Evolutionary conservation across 2,329 filamentous ascomycete species (phyloP).

Genomic region (Grosmannia penicillata): DNA sequence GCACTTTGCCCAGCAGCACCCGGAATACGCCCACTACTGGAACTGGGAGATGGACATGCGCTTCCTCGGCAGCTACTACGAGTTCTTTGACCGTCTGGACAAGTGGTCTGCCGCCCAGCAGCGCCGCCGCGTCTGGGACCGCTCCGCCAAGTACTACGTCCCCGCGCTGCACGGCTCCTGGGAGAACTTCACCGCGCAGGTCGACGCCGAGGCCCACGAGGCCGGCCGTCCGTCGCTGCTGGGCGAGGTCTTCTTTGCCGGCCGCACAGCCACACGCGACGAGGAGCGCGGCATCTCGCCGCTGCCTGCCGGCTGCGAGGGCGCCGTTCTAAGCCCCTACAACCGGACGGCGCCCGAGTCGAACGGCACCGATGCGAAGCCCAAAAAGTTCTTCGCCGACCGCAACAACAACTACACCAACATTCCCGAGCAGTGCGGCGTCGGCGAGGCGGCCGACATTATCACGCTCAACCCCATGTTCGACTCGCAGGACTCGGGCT

Average conservation of each 20-base stretch:
- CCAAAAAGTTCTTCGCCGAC: slow-evolving; percentile 8
- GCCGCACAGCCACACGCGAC: slow-evolving; percentile 28
- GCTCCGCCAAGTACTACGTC: slow-evolving; percentile 62
- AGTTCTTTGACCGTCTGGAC: slow-evolving; percentile 54
- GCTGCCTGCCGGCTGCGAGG: slow-evolving; percentile 37
- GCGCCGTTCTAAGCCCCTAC: slow-evolving; percentile 22
- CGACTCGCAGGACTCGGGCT: slow-evolving; percentile 54
- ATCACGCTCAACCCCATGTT: slow-evolving; percentile 69
- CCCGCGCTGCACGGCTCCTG: slow-evolving; percentile 54
- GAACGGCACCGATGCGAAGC: neutral
- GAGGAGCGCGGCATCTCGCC: slow-evolving; percentile 37
- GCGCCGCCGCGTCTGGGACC: slow-evolving; percentile 62
- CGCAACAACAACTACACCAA: slow-evolving; percentile 10
- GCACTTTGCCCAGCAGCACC: slow-evolving; percentile 46
- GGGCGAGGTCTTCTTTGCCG: slow-evolving; percentile 45
- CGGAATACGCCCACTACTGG: slow-evolving; percentile 53
- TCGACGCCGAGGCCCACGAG: slow-evolving; percentile 42
- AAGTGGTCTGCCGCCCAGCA: slow-evolving; percentile 55
- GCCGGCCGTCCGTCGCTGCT: slow-evolving; percentile 45
- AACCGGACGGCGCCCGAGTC: slow-evolving; percentile 5
- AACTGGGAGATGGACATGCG: slow-evolving; percentile 59
- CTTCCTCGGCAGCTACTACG: slow-evolving; percentile 52
- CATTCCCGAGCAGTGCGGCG: slow-evolving; percentile 39
- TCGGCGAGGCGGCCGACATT: slow-evolving; percentile 58
- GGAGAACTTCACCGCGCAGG: slow-evolving; percentile 55